Evolutionary conservation across 1,284 basidiomycete species (phyloP), one percentile per base, ranked within the genome.

Genomic region (Rhodotorula sp.): DNA sequence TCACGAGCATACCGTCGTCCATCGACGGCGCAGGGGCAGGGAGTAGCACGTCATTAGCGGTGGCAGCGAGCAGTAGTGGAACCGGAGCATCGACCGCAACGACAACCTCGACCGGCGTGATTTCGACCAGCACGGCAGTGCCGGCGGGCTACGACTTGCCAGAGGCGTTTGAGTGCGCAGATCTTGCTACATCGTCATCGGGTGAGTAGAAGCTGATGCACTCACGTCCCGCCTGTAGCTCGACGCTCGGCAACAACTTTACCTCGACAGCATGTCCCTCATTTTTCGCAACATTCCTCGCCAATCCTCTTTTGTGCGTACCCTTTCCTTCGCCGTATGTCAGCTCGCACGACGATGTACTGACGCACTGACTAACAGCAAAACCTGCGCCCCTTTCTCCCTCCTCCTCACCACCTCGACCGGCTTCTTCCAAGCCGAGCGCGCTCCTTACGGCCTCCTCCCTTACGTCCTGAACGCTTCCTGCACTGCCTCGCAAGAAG

Each of bases 331-430:
- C 34, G 2, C 13, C 8, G 30, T 15, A 15, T 20, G 17, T 36
- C 0, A 20, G 3, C 32, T 11, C 17, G 9, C 13, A 27, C 5
- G 10, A 1, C 20, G 15, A 3, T 17, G 4, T n/a, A 6, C 27
- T 34, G 30, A 13, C 47, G 65, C 48, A 24, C 19, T 19, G 19
- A 10, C 19, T n/a, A 6, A 44, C 55, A 56, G 55, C 59, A 60
- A 67, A 44, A 56, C 74, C 27, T 77, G 76, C 61, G 64, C 70
- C 4, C 76, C 76, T 17, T 73, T 77, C 57, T 76, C 76, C 22
- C 72, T 76, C 56, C 70, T 77, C 68, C 60, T 77, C 30, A 67
- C 72, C 9, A 77, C 76, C 27, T 77, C 76, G 7, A 68, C 66
- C 54, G 72, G 58, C 29, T 77, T 77, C 69, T 77, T 77, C 67